phyloP scores from a whole-genome alignment of 179 eudicot genomes.

The Spergularia azorica region DNA sequence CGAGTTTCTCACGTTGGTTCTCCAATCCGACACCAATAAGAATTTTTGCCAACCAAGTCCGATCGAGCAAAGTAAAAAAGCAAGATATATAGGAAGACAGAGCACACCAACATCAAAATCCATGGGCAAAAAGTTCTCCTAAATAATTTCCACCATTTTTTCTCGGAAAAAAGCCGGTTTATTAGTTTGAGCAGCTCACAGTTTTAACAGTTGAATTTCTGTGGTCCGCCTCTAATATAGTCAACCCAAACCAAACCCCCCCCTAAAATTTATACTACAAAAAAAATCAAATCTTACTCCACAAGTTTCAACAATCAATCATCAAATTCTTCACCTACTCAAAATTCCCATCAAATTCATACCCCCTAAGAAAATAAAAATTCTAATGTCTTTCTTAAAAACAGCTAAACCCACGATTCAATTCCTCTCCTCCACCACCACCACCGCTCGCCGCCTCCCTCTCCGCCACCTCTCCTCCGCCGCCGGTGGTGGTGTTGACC shows the following conservation, averaged over 20 bases:
- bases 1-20: too few species aligned
- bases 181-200: constrained; percentile 8
- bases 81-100: too few species aligned
- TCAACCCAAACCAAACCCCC: neutral
- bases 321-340: neutral
- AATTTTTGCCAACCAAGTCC: too few species aligned
- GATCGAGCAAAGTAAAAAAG: too few species aligned
- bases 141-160: too few species aligned
- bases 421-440: constrained; percentile 27
- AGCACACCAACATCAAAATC: too few species aligned
- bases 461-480: constrained; percentile 36
- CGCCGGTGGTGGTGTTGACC: neutral
- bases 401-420: constrained; percentile 36
- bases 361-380: too few species aligned
- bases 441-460: constrained; percentile 33
- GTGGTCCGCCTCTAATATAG: neutral
- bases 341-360: constrained; percentile 10
- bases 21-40: too few species aligned
- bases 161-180: neutral
- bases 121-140: too few species aligned
- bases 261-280: neutral
- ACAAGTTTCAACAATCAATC: neutral
- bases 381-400: constrained; percentile 50
- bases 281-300: too few species aligned
- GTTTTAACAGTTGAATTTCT: neutral